These are phyloP conservation scores for Hericium erinaceus DNA, from an alignment of 768 basidiomycete species.

Conservation along the genomic window DNA sequence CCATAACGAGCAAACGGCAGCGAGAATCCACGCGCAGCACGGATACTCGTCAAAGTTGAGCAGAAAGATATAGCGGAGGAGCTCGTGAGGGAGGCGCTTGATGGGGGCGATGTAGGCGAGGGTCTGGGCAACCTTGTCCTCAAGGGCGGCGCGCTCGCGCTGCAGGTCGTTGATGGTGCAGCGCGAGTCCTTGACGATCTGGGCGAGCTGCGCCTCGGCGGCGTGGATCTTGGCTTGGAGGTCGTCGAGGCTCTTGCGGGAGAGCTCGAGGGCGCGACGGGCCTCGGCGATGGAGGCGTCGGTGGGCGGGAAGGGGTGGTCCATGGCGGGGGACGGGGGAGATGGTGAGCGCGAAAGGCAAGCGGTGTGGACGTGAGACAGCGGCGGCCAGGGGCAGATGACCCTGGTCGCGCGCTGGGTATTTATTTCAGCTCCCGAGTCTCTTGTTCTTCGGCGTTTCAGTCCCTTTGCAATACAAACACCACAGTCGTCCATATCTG, in stretches of 20 bases:
- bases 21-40: conserved; percentile 69
- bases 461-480: too few relatives aligned
- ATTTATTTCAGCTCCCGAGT: background rate
- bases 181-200: conserved; percentile 47
- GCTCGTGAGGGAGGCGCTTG: conserved; percentile 57
- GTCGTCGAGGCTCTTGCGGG: conserved; percentile 18
- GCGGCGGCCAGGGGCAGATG: background rate
- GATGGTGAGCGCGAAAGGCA: conserved; percentile 15
- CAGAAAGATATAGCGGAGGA: conserved; percentile 66
- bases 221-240: conserved; percentile 39
- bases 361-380: conserved; percentile 1
- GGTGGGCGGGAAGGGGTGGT: conserved; percentile 53
- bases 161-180: conserved; percentile 46
- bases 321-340: conserved; percentile 16
- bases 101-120: conserved; percentile 68
- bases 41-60: conserved; percentile 61
- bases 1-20: conserved; percentile 63
- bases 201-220: conserved; percentile 47
- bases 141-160: conserved; percentile 36
- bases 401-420: background rate
- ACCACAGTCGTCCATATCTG: too few relatives aligned
- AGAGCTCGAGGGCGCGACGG: conserved; percentile 31
- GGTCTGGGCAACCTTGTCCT: conserved; percentile 39
- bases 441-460: background rate
- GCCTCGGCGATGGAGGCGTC: conserved; percentile 43